These are phyloP conservation scores for Coffea humblotiana DNA, from an alignment of 305 asterid genomes.

Conservation along the genomic window DNA sequence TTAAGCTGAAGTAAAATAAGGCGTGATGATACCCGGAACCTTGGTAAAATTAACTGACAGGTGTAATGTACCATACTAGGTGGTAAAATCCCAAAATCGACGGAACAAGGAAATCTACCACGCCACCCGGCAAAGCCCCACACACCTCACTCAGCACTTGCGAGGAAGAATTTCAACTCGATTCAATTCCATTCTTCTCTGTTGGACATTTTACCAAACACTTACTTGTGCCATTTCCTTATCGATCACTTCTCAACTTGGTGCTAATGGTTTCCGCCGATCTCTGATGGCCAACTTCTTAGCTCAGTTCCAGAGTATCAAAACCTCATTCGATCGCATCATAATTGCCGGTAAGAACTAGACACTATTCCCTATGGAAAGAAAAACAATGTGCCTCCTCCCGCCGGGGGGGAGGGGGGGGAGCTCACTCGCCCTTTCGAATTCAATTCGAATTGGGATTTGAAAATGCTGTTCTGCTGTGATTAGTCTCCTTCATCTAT, in stretches of 20 bases:
- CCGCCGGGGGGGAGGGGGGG: not conserved
- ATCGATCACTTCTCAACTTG: slow-evolving; percentile 6
- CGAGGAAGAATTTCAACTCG: not conserved
- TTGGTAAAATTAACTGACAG: not conserved
- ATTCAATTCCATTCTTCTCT: not conserved
- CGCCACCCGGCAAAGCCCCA: not conserved
- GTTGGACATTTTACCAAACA: slow-evolving; percentile 9
- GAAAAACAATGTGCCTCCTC: not conserved
- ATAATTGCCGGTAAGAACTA: slow-evolving; percentile 64
- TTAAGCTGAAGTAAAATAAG: not conserved
- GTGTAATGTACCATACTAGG: not conserved
- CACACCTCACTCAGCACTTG: not conserved
- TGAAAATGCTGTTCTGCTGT: not conserved
- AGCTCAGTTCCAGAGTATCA: slow-evolving; percentile 94
- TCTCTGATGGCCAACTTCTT: slow-evolving; percentile 79
- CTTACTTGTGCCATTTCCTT: not conserved
- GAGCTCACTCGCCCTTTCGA: not conserved
- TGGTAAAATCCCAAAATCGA: slow-evolving; percentile 3
- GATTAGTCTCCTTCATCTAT: not conserved
- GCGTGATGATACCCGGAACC: too few species aligned
- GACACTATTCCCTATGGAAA: not conserved
- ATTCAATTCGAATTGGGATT: not conserved
- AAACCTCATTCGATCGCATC: slow-evolving; percentile 63
- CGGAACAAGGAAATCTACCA: slow-evolving; percentile 11
- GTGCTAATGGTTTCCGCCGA: slow-evolving; percentile 15